A percentile compares a stretch with the other conserved stretches of the same genome.
Conservation (phyloP, 306 rosid genomes). For the Casuarina cunninghamiana region DNA sequence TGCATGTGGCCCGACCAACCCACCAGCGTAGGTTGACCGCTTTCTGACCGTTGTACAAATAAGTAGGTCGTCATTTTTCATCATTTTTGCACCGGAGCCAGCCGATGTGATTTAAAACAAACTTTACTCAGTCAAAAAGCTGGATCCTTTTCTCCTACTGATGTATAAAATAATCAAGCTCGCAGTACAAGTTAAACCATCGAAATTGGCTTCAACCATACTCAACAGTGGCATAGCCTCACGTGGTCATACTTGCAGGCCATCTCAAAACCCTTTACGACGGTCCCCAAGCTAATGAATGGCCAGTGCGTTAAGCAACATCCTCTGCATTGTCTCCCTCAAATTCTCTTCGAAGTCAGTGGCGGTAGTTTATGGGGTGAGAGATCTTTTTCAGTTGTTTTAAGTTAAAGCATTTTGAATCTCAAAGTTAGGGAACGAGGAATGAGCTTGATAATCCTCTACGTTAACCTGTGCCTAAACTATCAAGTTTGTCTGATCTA, state of each 20-base stretch:
- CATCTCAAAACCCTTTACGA: conserved; percentile 33
- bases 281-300: conserved; percentile 14
- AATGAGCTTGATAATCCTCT: conserved; percentile 44
- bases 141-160: background rate
- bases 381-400: conserved; percentile 34
- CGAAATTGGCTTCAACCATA: conserved; percentile 33
- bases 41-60: conserved; percentile 27
- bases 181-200: conserved; percentile 7
- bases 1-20: conserved; percentile 40
- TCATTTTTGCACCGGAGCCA: background rate
- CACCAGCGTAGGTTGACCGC: conserved; percentile 38
- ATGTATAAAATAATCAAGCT: background rate
- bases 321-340: conserved; percentile 58
- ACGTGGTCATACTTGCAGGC: conserved; percentile 26
- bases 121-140: background rate
- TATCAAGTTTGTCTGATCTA: conserved; percentile 6
- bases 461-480: conserved; percentile 42
- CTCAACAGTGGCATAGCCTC: conserved; percentile 37
- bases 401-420: conserved; percentile 19
- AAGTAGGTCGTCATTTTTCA: background rate
- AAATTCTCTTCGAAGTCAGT: conserved; percentile 27
- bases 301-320: conserved; percentile 84
- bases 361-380: conserved; percentile 31
- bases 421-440: conserved; percentile 48
- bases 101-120: background rate